Conservation (phyloP, 441 rosid genomes). For the Jatropha podagrica region DNA sequence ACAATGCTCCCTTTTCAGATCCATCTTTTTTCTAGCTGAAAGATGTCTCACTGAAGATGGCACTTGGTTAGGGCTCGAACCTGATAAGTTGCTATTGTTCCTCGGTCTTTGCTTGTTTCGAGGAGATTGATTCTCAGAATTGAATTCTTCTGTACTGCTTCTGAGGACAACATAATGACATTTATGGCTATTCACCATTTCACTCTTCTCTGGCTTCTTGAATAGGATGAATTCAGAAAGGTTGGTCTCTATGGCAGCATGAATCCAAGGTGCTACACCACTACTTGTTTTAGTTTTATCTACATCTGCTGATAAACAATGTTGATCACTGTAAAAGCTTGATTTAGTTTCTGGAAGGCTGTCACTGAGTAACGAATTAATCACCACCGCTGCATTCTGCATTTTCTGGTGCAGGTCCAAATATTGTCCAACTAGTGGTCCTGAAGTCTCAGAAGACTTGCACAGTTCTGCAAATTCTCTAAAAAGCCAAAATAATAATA, state of each 20-base stretch:
- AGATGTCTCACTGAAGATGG: constrained; percentile 14
- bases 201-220: constrained; percentile 30
- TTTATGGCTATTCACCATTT: constrained; percentile 16
- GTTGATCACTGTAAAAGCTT: constrained; percentile 7
- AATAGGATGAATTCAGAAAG: constrained; percentile 43
- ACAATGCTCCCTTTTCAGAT: constrained; percentile 20
- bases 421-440: constrained; percentile 36
- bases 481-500: background rate
- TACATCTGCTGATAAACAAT: background rate
- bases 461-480: constrained; percentile 43
- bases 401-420: constrained; percentile 39
- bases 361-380: constrained; percentile 29
- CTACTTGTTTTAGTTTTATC: constrained; percentile 23
- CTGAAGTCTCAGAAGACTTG: constrained; percentile 32
- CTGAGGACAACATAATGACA: constrained; percentile 33
- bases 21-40: constrained; percentile 20
- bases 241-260: constrained; percentile 41
- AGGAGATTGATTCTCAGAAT: constrained; percentile 25
- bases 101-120: constrained; percentile 24
- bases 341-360: constrained; percentile 24
- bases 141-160: constrained; percentile 23
- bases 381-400: constrained; percentile 26
- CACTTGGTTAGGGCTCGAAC: constrained; percentile 15
- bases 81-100: constrained; percentile 14
- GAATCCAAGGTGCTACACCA: constrained; percentile 47